Conservation (phyloP, 2,329 filamentous ascomycete genomes). For the Xylaria multiplex region DNA sequence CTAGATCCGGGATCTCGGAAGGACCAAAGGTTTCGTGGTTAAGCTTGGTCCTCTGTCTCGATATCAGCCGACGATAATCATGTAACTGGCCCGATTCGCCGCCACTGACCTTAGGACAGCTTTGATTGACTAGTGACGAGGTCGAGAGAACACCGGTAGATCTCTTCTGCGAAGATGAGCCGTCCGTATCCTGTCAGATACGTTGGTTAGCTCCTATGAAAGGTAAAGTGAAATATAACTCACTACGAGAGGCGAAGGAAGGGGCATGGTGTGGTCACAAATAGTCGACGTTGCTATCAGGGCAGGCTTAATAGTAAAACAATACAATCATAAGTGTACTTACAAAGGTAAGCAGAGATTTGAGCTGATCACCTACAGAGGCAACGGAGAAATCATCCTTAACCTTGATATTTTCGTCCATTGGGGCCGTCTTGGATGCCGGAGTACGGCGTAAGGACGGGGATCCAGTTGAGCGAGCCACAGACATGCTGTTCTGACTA, state of each 20-base stretch:
- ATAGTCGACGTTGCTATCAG: background rate
- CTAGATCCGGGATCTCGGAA: conserved; percentile 52
- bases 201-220: conserved; percentile 14
- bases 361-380: conserved; percentile 49
- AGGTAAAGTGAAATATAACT: background rate
- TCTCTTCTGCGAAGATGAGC: conserved; percentile 52
- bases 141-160: conserved; percentile 60
- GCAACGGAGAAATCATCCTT: conserved; percentile 50
- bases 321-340: conserved; percentile 40
- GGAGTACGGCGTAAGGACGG: conserved; percentile 53
- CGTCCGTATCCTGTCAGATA: conserved; percentile 42
- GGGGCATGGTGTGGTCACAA: background rate
- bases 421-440: conserved; percentile 47
- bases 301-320: background rate
- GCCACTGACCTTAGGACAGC: conserved; percentile 60
- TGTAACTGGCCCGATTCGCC: background rate
- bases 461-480: conserved; percentile 54
- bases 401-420: conserved; percentile 53
- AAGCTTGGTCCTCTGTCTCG: conserved; percentile 40
- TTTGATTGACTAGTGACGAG: conserved; percentile 66
- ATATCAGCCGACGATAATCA: conserved; percentile 8
- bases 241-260: background rate
- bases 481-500: conserved; percentile 52
- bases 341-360: conserved; percentile 47
- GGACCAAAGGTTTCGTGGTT: conserved; percentile 53